Conservation (phyloP, 2,329 filamentous ascomycete species). For the Escovopsis weberi region DNA sequence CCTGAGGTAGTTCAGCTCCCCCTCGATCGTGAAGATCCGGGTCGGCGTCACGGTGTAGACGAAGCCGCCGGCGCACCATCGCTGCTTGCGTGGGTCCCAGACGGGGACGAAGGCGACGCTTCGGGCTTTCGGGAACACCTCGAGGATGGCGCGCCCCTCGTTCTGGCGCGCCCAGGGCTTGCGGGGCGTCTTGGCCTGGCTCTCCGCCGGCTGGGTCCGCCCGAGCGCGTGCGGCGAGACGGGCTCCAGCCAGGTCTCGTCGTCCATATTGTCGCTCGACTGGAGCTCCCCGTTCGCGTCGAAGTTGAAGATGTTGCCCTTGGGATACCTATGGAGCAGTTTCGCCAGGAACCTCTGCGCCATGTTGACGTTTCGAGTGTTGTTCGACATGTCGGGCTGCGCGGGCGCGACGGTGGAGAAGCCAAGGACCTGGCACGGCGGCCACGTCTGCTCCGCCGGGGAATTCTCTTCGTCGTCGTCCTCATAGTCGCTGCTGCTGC, state of each 20-base stretch:
- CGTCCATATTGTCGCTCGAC: slow-evolving; percentile 15
- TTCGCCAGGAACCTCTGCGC: slow-evolving; percentile 25
- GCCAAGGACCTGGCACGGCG: slow-evolving; percentile 21
- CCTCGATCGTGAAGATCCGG: slow-evolving; percentile 28
- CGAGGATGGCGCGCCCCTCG: slow-evolving; percentile 15
- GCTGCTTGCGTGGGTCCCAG: slow-evolving; percentile 29
- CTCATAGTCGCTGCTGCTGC: not conserved
- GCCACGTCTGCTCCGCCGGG: slow-evolving; percentile 2
- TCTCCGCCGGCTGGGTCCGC: not conserved
- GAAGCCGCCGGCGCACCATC: slow-evolving; percentile 36
- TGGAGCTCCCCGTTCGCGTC: slow-evolving; percentile 23
- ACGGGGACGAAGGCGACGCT: slow-evolving; percentile 34
- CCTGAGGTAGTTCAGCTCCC: slow-evolving; percentile 35
- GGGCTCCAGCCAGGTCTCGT: slow-evolving; percentile 7
- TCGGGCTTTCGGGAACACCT: slow-evolving; percentile 27
- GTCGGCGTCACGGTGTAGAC: slow-evolving; percentile 30
- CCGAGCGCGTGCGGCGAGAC: not conserved
- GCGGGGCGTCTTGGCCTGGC: slow-evolving; percentile 1
- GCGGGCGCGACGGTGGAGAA: slow-evolving; percentile 19
- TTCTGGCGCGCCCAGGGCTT: slow-evolving; percentile 6
- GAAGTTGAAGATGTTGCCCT: slow-evolving; percentile 32
- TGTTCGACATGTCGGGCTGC: not conserved
- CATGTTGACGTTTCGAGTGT: slow-evolving; percentile 11
- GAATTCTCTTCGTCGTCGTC: not conserved
- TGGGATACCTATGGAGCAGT: slow-evolving; percentile 30